Evolutionary conservation across 371 early-diverging fungal genomes (phyloP), one percentile per base, ranked within the genome.

Genomic region (Zychaea mexicana): DNA sequence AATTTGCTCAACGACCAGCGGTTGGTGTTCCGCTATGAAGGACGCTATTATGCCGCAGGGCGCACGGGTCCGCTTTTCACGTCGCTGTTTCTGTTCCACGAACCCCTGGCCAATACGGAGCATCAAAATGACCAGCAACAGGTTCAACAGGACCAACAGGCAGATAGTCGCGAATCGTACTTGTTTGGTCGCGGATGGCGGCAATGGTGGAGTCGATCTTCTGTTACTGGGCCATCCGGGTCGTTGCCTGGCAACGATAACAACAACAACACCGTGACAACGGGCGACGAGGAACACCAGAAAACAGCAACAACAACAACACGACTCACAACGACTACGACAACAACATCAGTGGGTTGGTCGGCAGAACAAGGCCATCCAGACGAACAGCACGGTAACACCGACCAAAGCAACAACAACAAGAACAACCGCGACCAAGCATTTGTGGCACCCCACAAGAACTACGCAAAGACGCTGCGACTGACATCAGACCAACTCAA

Each of bases 401-500:
- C n/a, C 15, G 17, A 42, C 42, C 13, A 42, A 7, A 7, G 4
- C 4, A 42, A 42, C 42, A 42, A 42, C 7, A 7, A 42, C n/a
- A 17, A 42, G 5, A 42, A 42, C 13, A 42, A 6, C 2, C 13
- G 4, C 42, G 4, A 12, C 15, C 42, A 42, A 42, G 32, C 45
- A 60, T 38, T 36, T n/a, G n/a, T n/a, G n/a, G 28, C 52, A 27
- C 67, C 68, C 2, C 70, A 62, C 53, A 80, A 84, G 61, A 69
- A 84, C 33, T 97, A 93, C 68, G 93, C 93, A 21, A 98, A 98
- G 74, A 90, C 94, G 1, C 76, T 98, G 33, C 87, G 97, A 12
- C 74, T 98, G 67, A 96, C 96, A 0, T 94, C 95, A 0, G 96
- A 94, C 15, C 97, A 98, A 74, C 76, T 98, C 42, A 87, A 92